Percentiles rank a stretch among this genome's conserved stretches.
phyloP scores from a whole-genome alignment of 129 eudicot genomes.

The Artemisia argyi region DNA sequence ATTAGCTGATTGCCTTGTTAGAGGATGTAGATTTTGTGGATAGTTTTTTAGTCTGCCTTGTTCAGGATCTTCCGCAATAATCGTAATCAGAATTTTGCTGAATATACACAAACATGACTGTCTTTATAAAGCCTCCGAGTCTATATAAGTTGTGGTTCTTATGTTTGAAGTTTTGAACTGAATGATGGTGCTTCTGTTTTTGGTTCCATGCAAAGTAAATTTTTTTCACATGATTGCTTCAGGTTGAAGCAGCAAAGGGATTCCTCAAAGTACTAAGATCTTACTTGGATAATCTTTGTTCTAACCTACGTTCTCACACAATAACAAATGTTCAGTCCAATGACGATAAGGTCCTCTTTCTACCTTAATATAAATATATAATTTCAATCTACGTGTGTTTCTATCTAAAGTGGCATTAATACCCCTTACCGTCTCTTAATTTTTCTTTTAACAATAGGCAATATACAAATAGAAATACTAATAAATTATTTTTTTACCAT shows the following conservation, averaged over 20 bases:
- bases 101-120: not conserved
- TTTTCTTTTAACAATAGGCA: no score
- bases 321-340: conserved; percentile 97
- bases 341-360: conserved; percentile 75
- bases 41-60: not conserved
- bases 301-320: conserved; percentile 92
- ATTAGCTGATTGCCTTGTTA: not conserved
- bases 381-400: not conserved
- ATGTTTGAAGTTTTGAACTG: not conserved
- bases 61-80: conserved; percentile 1
- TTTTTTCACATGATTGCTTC: conserved; percentile 24
- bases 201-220: conserved; percentile 4
- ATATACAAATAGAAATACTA: not conserved
- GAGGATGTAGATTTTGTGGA: not conserved
- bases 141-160: not conserved
- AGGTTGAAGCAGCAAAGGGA: conserved; percentile 92
- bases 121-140: not conserved
- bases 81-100: not conserved
- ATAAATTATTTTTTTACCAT: conserved; percentile 4
- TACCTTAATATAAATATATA: conserved; percentile 7
- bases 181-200: not conserved
- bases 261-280: conserved; percentile 68
- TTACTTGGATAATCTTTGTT: conserved; percentile 84
- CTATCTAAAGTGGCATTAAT: not conserved
- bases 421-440: not conserved